phyloP scores from a whole-genome alignment of 305 asterid genomes.

The Fraxinus sp. region DNA sequence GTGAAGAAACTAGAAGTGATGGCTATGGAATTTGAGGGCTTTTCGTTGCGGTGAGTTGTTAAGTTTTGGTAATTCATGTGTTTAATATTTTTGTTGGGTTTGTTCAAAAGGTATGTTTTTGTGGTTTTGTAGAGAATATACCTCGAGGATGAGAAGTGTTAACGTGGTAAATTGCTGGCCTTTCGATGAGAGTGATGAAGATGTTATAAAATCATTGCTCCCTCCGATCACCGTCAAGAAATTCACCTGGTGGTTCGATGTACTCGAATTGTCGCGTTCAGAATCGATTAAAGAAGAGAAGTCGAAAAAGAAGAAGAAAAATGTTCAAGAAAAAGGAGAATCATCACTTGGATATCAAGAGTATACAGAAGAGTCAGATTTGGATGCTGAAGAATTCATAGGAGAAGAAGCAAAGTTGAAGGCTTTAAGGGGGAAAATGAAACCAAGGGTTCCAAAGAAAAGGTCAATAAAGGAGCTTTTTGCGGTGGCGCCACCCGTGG shows the following conservation, averaged over 20 bases:
- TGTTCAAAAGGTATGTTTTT: slow-evolving; percentile 1
- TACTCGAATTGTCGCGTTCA: slow-evolving; percentile 25
- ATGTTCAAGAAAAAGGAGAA: slow-evolving; percentile 23
- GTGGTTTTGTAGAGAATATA: slow-evolving; percentile 47
- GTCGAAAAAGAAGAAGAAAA: slow-evolving; percentile 8
- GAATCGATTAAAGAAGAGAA: background rate
- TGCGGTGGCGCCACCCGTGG: slow-evolving; percentile 62
- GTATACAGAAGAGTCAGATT: slow-evolving; percentile 26
- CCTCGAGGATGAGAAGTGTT: slow-evolving; percentile 57
- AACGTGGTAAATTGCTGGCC: slow-evolving; percentile 79
- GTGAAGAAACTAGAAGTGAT: slow-evolving; percentile 18
- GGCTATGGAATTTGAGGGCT: slow-evolving; percentile 46
- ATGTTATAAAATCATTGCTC: slow-evolving; percentile 37
- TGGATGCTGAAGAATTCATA: slow-evolving; percentile 16
- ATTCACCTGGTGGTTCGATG: slow-evolving; percentile 73
- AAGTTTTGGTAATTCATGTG: slow-evolving; percentile 18
- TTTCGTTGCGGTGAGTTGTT: slow-evolving; percentile 60
- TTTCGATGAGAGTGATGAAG: slow-evolving; percentile 42
- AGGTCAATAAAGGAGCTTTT: slow-evolving; percentile 73
- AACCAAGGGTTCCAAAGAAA: slow-evolving; percentile 54
- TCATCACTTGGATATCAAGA: slow-evolving; percentile 18
- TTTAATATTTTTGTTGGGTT: background rate
- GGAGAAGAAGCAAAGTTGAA: slow-evolving; percentile 15
- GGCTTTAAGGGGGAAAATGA: slow-evolving; percentile 27
- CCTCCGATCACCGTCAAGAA: slow-evolving; percentile 62